phyloP scores from a whole-genome alignment of 306 rosid species.

The Corylus americana region DNA sequence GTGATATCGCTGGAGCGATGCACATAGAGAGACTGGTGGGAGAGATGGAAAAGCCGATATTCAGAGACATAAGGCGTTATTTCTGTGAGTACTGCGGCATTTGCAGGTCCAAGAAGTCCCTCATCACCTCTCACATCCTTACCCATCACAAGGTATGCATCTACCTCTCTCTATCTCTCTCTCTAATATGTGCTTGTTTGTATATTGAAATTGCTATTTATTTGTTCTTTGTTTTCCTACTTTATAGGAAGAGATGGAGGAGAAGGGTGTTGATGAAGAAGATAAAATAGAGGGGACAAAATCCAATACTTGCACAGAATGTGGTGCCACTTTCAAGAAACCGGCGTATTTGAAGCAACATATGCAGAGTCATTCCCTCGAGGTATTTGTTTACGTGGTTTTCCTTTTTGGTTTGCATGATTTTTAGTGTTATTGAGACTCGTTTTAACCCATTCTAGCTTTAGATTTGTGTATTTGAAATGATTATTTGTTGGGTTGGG shows the following conservation, averaged over 20 bases:
- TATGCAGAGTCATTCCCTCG: conserved; percentile 76
- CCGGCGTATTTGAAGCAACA: conserved; percentile 78
- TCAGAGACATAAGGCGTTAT: conserved; percentile 58
- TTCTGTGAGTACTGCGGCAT: conserved; percentile 62
- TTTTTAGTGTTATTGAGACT: background rate
- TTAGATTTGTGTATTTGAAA: background rate
- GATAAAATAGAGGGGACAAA: conserved; percentile 14
- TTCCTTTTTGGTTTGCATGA: background rate
- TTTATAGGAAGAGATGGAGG: conserved; percentile 55
- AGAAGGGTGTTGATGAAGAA: conserved; percentile 28
- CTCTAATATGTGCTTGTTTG: background rate
- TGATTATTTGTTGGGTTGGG: background rate
- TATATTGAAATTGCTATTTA: background rate
- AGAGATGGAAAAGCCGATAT: conserved; percentile 39
- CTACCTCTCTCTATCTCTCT: background rate
- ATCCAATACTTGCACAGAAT: conserved; percentile 57
- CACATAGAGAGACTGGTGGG: conserved; percentile 3
- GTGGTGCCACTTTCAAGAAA: conserved; percentile 73
- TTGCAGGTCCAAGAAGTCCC: conserved; percentile 64
- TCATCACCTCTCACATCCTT: conserved; percentile 57
- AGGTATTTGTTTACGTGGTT: conserved; percentile 50
- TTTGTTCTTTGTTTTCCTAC: background rate
- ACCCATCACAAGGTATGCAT: conserved; percentile 62
- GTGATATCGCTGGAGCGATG: background rate
- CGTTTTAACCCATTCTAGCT: background rate